phyloP scores from a whole-genome alignment of 2,329 filamentous ascomycete species.

The Stenocarpella maydis region DNA sequence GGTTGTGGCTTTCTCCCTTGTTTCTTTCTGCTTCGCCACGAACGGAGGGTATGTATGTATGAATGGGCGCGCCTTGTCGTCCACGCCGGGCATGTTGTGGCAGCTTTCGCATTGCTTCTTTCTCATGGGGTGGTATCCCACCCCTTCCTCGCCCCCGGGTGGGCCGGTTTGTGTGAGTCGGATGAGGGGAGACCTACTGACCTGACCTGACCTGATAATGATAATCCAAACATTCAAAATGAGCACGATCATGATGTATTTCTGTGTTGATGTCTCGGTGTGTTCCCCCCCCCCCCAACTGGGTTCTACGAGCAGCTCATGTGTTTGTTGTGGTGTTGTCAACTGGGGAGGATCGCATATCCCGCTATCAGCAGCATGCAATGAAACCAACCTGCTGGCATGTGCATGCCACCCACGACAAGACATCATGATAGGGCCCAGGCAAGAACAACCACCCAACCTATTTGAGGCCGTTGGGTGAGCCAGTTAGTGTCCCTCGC shows the following conservation, averaged over 20 bases:
- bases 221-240: slow-evolving; percentile 1
- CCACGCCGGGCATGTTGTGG: background rate
- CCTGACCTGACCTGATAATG: slow-evolving; percentile 6
- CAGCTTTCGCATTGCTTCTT: background rate
- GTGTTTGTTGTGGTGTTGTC: no score
- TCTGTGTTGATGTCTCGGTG: no score
- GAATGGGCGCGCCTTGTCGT: background rate
- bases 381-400: no score
- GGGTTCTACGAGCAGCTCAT: no score
- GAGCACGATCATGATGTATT: no score
- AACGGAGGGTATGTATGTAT: background rate
- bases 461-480: no score
- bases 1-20: background rate
- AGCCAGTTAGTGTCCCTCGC: background rate
- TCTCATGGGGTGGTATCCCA: background rate
- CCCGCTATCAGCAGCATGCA: no score
- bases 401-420: no score
- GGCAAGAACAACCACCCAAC: no score
- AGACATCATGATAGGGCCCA: no score
- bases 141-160: background rate
- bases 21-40: background rate
- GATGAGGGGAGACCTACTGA: background rate
- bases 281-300: no score
- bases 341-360: no score
- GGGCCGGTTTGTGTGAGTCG: background rate